Percentiles rank a stretch among this genome's conserved stretches.
Evolutionary conservation across 805 yeast genomes (phyloP).

Genomic region (Metschnikowia bowlesiae): DNA sequence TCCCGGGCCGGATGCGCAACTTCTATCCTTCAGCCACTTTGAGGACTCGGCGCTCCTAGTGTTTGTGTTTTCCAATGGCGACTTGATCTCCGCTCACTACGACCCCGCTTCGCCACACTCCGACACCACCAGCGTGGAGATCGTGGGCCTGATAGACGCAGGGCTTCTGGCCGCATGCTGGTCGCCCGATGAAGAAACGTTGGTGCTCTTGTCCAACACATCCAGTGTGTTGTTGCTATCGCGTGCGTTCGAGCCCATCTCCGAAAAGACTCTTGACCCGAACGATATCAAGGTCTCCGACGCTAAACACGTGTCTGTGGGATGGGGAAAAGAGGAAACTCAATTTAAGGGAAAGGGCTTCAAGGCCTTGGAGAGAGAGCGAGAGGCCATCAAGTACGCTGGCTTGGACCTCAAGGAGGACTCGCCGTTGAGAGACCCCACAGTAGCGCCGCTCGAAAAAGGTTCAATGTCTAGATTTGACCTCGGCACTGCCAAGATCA

Average conservation of each 20-base stretch:
- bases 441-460: conserved; percentile 67
- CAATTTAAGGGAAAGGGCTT: conserved; percentile 95
- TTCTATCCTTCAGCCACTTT: conserved; percentile 62
- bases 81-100: conserved; percentile 63
- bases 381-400: conserved; percentile 50
- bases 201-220: conserved; percentile 63
- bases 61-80: conserved; percentile 71
- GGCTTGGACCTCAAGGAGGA: conserved; percentile 63
- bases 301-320: conserved; percentile 87
- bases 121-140: conserved; percentile 49
- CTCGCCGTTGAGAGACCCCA: conserved; percentile 73
- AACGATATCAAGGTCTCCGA: conserved; percentile 56
- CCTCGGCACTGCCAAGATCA: conserved; percentile 42
- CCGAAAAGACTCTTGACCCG: conserved; percentile 54
- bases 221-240: conserved; percentile 62
- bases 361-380: conserved; percentile 66
- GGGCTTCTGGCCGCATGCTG: conserved; percentile 72
- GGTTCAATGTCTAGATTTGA: conserved; percentile 64
- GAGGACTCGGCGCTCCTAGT: conserved; percentile 64
- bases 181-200: conserved; percentile 89
- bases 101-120: conserved; percentile 48
- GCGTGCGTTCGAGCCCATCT: conserved; percentile 72
- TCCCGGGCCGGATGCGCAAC: conserved; percentile 36
- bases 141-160: conserved; percentile 79
- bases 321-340: conserved; percentile 98